phyloP scores from a whole-genome alignment of 805 yeast species.

The baker's yeast (Saccharomyces cerevisiae) region DNA sequence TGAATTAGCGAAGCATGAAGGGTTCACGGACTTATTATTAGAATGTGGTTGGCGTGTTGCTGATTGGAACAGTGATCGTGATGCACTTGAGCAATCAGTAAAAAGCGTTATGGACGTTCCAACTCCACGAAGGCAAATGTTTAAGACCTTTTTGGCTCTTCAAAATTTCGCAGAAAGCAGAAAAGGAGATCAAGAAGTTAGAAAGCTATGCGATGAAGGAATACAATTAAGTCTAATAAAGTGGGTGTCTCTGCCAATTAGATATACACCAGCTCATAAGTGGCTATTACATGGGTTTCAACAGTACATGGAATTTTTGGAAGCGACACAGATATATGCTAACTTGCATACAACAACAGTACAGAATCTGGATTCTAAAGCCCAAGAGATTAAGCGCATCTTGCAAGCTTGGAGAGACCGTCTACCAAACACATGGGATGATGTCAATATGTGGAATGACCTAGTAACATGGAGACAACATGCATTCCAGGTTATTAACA shows the following conservation, averaged over 20 bases:
- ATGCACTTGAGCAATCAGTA: slow-evolving; percentile 87
- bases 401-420: slow-evolving; percentile 97
- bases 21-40: slow-evolving; percentile 85
- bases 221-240: slow-evolving; percentile 84
- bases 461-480: slow-evolving; percentile 98
- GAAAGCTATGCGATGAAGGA: slow-evolving; percentile 89
- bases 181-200: slow-evolving; percentile 75
- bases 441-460: slow-evolving; percentile 95
- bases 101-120: slow-evolving; percentile 98
- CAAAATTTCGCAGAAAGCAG: slow-evolving; percentile 92
- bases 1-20: slow-evolving; percentile 95
- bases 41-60: slow-evolving; percentile 99
- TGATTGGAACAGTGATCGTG: slow-evolving; percentile 93
- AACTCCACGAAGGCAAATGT: slow-evolving; percentile 91
- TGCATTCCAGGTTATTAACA: slow-evolving; percentile 92
- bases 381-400: slow-evolving; percentile 90
- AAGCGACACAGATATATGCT: slow-evolving; percentile 89
- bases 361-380: slow-evolving; percentile 82
- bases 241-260: slow-evolving; percentile 82
- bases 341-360: slow-evolving; percentile 84
- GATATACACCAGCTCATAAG: slow-evolving; percentile 74
- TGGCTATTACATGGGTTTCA: slow-evolving; percentile 90
- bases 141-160: slow-evolving; percentile 85
- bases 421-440: slow-evolving; percentile 94
- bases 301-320: slow-evolving; percentile 95